A percentile compares a stretch with the other conserved stretches of the same genome.
Evolutionary conservation across 2,329 filamentous ascomycete genomes (phyloP).

Genomic region (Talaromyces sp.): DNA sequence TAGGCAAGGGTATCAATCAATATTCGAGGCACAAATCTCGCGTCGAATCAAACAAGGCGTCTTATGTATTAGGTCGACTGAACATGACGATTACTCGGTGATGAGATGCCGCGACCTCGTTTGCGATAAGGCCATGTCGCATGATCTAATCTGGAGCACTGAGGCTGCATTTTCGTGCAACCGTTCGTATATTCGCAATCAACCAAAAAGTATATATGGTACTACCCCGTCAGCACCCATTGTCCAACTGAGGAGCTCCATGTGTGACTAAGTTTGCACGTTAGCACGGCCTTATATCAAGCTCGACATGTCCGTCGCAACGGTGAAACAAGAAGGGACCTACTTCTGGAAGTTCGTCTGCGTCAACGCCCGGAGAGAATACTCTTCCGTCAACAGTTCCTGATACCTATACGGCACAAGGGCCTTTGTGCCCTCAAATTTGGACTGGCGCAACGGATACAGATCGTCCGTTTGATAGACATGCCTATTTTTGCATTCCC

Average conservation of each 20-base stretch:
- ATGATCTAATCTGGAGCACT: neutral
- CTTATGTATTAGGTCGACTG: neutral
- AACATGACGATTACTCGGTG: neutral
- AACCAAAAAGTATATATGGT: neutral
- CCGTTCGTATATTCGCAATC: neutral
- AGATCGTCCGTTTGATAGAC: constrained; percentile 66
- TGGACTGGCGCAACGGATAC: constrained; percentile 69
- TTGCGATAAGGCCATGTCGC: neutral
- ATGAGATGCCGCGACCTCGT: neutral
- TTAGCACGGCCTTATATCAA: constrained; percentile 16
- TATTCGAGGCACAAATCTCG: neutral
- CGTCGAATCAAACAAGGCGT: neutral
- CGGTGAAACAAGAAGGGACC: constrained; percentile 13
- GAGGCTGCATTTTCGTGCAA: neutral
- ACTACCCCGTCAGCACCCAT: constrained; percentile 12
- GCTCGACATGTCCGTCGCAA: neutral
- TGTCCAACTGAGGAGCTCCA: constrained; percentile 30
- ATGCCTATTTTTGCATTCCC: constrained; percentile 79
- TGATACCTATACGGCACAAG: constrained; percentile 57
- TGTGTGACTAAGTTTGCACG: constrained; percentile 31
- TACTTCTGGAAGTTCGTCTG: constrained; percentile 37
- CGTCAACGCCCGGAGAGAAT: constrained; percentile 35
- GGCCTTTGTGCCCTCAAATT: constrained; percentile 70
- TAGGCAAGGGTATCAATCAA: neutral
- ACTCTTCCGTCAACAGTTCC: constrained; percentile 39